Evolutionary conservation across 1,284 basidiomycete species (phyloP).

Genomic region (Irpex sp.): DNA sequence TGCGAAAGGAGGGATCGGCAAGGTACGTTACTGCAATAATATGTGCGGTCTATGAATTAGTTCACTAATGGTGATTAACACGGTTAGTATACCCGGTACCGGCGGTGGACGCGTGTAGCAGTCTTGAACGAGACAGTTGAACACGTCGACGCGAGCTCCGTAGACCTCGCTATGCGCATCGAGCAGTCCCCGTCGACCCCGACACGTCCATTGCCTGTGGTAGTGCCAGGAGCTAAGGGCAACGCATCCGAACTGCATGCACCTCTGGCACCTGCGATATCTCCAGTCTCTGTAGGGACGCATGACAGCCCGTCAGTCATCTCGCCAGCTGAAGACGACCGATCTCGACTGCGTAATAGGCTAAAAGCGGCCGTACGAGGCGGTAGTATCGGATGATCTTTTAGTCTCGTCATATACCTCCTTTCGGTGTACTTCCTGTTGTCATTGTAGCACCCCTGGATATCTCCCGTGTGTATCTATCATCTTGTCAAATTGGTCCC

Average conservation of each 20-base stretch:
- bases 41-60: not conserved
- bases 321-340: constrained; percentile 15
- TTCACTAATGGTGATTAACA: not conserved
- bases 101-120: constrained; percentile 83
- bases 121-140: constrained; percentile 72
- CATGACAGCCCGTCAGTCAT: not conserved
- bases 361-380: constrained; percentile 27
- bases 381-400: not conserved
- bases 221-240: not conserved
- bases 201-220: not conserved
- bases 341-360: constrained; percentile 22
- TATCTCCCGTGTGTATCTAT: not conserved
- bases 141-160: constrained; percentile 32
- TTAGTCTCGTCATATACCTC: not conserved
- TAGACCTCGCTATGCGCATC: constrained; percentile 5
- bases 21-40: constrained; percentile 38
- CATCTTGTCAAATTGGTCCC: not conserved
- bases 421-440: not conserved
- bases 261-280: not conserved
- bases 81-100: constrained; percentile 72
- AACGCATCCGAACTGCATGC: not conserved
- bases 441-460: not conserved
- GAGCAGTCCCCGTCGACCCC: not conserved
- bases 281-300: not conserved
- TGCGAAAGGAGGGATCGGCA: constrained; percentile 80